Evolutionary conservation across 805 yeast species (phyloP), one percentile per base, ranked within the genome.

Genomic region (Danielia oregonensis): DNA sequence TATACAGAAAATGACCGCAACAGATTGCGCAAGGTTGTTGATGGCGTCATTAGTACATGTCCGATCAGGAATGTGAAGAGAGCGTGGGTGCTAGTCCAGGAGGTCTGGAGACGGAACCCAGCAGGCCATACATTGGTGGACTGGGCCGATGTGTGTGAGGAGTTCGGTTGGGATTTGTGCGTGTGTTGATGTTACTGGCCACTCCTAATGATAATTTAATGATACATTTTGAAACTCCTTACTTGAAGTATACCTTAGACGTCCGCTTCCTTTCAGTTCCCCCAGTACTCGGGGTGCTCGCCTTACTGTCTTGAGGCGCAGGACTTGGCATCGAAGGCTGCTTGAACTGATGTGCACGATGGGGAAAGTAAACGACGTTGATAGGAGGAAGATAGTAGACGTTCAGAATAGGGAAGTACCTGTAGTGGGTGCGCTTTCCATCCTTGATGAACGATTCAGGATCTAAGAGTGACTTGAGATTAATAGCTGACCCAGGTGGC

Each of bases 381-480:
- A 74, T 72, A 2, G 79, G 79, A 5, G 77, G 77, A 34, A 71
- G 51, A 52, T 72, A 74, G 45, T 74, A 74, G 17, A 72, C 75
- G 37, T 61, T 61, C 37, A 70, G 68, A 30, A 74, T 66, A 2
- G 77, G 76, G 50, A 71, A 72, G 41, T 74, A 74, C 40, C 72
- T 72, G 45, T 74, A 74, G 21, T 42, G 38, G 4, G 29, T 39
- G 11, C 14, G 24, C 17, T 19, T 19, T 19, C 41, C 39, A 22
- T 32, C 33, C 17, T 21, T 25, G 16, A 19, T 9, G 9, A 18
- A 19, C 11, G 36, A 18, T 41, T 41, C 36, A 3, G 28, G 15
- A n/a, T 22, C 36, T 13, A 44, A 27, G 17, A 42, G 28, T 12
- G 32, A 26, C 8, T 39, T 33, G 16, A 46, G 18, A 26, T 39